A percentile compares a stretch with the other conserved stretches of the same genome.
Conservation (phyloP, 805 yeast species). For the Torulaspora indica region DNA sequence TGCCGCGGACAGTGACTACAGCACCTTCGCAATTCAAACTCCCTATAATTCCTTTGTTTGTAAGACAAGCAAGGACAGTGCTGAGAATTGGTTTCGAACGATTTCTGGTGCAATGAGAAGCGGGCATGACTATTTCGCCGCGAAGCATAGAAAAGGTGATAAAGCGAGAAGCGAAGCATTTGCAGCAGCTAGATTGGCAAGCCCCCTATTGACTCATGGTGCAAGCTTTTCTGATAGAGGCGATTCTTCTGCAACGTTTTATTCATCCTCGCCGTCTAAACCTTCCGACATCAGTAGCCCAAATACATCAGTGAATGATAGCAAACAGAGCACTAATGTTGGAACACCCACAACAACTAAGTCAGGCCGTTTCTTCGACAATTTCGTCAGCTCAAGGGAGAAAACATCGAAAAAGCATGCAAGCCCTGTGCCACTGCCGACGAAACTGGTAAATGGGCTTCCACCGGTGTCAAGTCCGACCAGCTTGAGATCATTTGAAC, state of each 20-base stretch:
- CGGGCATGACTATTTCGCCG: constrained; percentile 46
- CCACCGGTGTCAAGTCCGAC: constrained; percentile 19
- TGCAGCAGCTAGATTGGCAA: constrained; percentile 22
- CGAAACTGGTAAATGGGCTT: constrained; percentile 34
- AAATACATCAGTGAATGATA: constrained; percentile 3
- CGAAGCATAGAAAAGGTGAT: constrained; percentile 12
- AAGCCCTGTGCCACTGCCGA: constrained; percentile 31
- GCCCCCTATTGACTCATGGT: constrained; percentile 8
- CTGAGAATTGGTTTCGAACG: constrained; percentile 54
- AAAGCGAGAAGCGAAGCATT: constrained; percentile 15
- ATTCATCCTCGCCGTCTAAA: constrained; percentile 4
- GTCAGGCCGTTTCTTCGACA: constrained; percentile 35
- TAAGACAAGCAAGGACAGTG: constrained; percentile 50
- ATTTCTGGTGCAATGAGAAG: constrained; percentile 46
- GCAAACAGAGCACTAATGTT: constrained; percentile 9
- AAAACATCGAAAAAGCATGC: constrained; percentile 12
- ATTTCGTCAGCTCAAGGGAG: constrained; percentile 29
- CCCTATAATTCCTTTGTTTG: constrained; percentile 51
- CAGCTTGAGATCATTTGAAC: constrained; percentile 10
- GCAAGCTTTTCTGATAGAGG: constrained; percentile 5
- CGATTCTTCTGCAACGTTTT: neutral
- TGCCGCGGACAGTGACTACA: constrained; percentile 37
- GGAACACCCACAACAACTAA: constrained; percentile 10
- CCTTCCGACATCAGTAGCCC: constrained; percentile 5
- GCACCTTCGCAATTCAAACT: constrained; percentile 52